Base-by-base conservation (phyloP, 345 rosid species). In the Psidium friedrichsthalianum region DNA sequence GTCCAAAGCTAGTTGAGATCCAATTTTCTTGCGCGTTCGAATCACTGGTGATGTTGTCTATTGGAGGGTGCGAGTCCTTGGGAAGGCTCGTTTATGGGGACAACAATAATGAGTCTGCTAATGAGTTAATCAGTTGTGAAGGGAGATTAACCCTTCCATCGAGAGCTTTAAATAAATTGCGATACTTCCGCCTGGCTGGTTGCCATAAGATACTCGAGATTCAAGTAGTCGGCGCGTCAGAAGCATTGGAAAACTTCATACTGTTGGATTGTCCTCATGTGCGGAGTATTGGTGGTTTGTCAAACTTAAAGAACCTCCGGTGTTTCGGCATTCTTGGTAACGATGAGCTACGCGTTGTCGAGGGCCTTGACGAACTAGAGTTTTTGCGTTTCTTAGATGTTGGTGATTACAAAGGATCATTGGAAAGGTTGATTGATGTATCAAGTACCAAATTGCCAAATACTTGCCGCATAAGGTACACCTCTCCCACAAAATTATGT, bases 391-490 rank as follows among this genome's bases (percentile, higher is more conserved):
- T 10, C 2, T 51, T 51, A 51, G 8, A 51, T 2, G 52, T 51
- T 51, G 10, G 5, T 1, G 52, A 12, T 4, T n/a, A n/a, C n/a
- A 11, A 11, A 21, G 58, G 10, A 56, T 56, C 25, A 56, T 56
- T 56, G 61, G 27, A 24, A 0, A 56, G 61, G 61, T 24, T 4
- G 14, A 56, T 56, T 56, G 61, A 56, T 56, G 61, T 56, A 56
- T 11, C 61, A 0, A 0, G 14, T 6, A 4, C 0, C 3, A 24
- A 10, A 56, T 56, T 56, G 61, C 6, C 14, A 56, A 24, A 56
- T 56, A 27, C 24, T 24, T 56, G 27, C 0, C 13, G 24, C 27
- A 56, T 42, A 42, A 3, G 1, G 4, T 56, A 0, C 59, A 0
- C 24, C 24, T 56, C 59, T 9, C 9, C 14, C 27, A 42, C 6